Conservation (phyloP, 2,329 filamentous ascomycete species). For the Talaromyces islandicus region DNA sequence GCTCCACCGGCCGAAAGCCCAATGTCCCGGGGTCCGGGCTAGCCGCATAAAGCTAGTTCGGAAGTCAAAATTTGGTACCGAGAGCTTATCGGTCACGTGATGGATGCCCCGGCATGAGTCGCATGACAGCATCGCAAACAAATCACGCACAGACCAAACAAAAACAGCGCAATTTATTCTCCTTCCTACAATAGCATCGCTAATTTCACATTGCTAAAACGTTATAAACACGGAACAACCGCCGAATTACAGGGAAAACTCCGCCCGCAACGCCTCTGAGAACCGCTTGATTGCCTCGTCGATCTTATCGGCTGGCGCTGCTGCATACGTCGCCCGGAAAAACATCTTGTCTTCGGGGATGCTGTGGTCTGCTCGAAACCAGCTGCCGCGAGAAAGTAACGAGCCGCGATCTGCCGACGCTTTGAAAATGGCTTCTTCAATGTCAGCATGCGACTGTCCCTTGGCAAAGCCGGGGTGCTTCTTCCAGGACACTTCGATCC, state of each 20-base stretch:
- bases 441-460: slow-evolving; percentile 34
- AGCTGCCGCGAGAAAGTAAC: slow-evolving; percentile 76
- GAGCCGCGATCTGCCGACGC: slow-evolving; percentile 69
- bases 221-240: neutral
- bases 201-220: neutral
- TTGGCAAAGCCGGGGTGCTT: slow-evolving; percentile 37
- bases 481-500: slow-evolving; percentile 43
- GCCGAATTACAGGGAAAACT: slow-evolving; percentile 44
- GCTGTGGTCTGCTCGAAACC: slow-evolving; percentile 76
- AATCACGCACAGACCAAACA: neutral
- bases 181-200: neutral
- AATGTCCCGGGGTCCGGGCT: neutral
- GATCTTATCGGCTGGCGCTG: slow-evolving; percentile 67
- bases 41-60: neutral
- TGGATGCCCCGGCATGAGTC: neutral
- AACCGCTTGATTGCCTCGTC: slow-evolving; percentile 67
- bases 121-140: neutral
- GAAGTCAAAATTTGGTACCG: neutral
- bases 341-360: slow-evolving; percentile 61
- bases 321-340: slow-evolving; percentile 85
- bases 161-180: neutral
- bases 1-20: neutral
- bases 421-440: slow-evolving; percentile 86
- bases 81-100: neutral
- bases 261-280: slow-evolving; percentile 63